These are phyloP conservation scores for Apiotrichum montevideense DNA, from an alignment of 1,284 basidiomycete species.

Conservation along the genomic window DNA sequence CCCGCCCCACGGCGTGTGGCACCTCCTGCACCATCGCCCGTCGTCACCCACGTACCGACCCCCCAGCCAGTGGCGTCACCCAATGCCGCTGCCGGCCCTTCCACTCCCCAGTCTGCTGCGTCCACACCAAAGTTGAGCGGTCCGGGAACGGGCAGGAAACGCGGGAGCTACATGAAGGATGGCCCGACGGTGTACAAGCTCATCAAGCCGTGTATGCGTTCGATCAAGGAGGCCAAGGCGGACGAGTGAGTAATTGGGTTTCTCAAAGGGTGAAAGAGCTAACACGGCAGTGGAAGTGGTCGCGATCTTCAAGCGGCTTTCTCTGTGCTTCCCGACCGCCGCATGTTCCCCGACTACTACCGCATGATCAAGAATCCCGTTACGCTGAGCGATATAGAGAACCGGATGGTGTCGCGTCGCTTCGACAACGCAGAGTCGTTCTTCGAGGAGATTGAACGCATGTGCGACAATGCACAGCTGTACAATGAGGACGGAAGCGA, in stretches of 20 bases:
- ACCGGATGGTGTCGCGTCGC: slow-evolving; percentile 59
- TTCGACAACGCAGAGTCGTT: slow-evolving; percentile 68
- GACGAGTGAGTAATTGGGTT: slow-evolving; percentile 29
- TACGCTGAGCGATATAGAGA: slow-evolving; percentile 74
- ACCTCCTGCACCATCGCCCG: neutral
- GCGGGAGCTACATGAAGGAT: slow-evolving; percentile 39
- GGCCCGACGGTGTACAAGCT: slow-evolving; percentile 43
- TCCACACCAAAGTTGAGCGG: slow-evolving; percentile 3
- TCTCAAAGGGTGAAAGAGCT: neutral
- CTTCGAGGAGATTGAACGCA: slow-evolving; percentile 72
- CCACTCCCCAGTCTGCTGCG: slow-evolving; percentile 7
- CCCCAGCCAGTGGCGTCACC: slow-evolving; percentile 11
- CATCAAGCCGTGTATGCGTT: slow-evolving; percentile 40
- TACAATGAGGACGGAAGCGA: slow-evolving; percentile 82
- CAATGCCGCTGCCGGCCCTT: slow-evolving; percentile 11
- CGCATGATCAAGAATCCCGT: slow-evolving; percentile 75
- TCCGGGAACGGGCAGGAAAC: slow-evolving; percentile 21
- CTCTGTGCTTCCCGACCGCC: slow-evolving; percentile 66
- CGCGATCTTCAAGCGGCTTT: slow-evolving; percentile 66
- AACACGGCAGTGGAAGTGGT: slow-evolving; percentile 50
- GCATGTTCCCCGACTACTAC: slow-evolving; percentile 88
- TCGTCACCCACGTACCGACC: neutral
- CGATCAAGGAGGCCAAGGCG: slow-evolving; percentile 34
- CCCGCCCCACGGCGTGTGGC: neutral
- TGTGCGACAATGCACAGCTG: slow-evolving; percentile 81